A percentile compares a stretch with the other conserved stretches of the same genome.
These are phyloP conservation scores for Phytophthora hybrid DNA, from an alignment of 352 stramenopile genomes.

Conservation along the genomic window DNA sequence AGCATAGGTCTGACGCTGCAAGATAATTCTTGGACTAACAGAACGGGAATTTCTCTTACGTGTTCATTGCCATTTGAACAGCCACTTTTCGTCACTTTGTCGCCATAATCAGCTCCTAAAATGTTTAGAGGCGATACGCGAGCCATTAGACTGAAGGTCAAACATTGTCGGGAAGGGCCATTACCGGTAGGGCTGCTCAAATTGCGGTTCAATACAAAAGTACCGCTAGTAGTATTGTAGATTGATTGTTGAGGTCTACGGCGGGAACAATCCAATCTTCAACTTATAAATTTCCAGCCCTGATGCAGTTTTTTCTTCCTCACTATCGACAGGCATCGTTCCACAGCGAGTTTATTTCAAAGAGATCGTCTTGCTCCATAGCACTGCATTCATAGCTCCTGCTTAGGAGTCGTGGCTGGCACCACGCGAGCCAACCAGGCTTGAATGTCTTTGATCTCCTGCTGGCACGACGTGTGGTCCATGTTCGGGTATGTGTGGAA, in stretches of 20 bases:
- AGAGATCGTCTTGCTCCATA: no score
- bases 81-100: neutral
- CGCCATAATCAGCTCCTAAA: neutral
- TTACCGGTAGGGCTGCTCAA: no score
- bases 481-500: slow-evolving; percentile 71
- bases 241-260: no score
- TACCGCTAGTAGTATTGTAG: no score
- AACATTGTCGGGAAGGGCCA: no score
- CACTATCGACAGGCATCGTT: no score
- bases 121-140: neutral
- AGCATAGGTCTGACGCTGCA: neutral
- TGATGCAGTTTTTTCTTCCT: no score
- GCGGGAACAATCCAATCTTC: no score
- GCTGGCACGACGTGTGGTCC: slow-evolving; percentile 56
- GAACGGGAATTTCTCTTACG: neutral
- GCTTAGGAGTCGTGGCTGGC: slow-evolving; percentile 25
- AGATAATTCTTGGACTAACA: neutral
- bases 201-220: no score
- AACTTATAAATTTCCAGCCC: no score
- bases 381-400: slow-evolving; percentile 46
- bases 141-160: no score
- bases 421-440: slow-evolving; percentile 61
- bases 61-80: neutral
- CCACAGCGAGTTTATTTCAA: no score
- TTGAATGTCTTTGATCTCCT: slow-evolving; percentile 66